Evolutionary conservation across 176 grass and related monocot genomes (phyloP), one percentile per base, ranked within the genome.

Genomic region (Puccinellia tenuiflora): DNA sequence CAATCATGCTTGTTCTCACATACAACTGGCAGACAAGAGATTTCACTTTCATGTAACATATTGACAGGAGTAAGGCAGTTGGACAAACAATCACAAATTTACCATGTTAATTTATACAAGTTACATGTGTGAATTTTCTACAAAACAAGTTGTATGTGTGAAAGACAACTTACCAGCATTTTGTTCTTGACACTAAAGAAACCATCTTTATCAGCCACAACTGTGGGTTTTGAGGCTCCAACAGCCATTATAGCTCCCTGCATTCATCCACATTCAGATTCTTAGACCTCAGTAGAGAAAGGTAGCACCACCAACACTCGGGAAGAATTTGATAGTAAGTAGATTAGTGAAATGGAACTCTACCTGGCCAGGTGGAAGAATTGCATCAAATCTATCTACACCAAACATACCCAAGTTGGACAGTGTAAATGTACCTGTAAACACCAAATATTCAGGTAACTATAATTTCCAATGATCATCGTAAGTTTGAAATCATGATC

Each of bases 381-480:
- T 99, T 21, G 96, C 96, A 85, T 99, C 96, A 77, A 96, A 99
- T 81, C 91, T 88, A 73, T 96, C 93, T 60, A 99, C 96, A 42
- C 93, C 96, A 90, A 96, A 99, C 96, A 99, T 99, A 78, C 96
- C 96, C 75, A 99, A 68, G 85, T 96, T 99, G 28, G 96, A 96
- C 17, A 99, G 79, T 35, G 96, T 99, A 94, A 96, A 99, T 76
- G 96, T 96, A 29, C 96, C 96, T 99, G 61, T 28, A 88, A 29
- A 86, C 14, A 85, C 15, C 63, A 82, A 87, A 25, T 37, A 11
- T 75, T 75, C 55, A 82, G 38, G 28, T 81, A 79, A 90, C 54
- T 69, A 73, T 55, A 81, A 62, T 80, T 31, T 42, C 18, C 40
- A 13, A 79, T 62, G 39, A 62, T 54, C 31, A 78, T 21, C 6